These are phyloP conservation scores for Aureobasidium pullulans DNA, from an alignment of 2,329 filamentous ascomycete genomes.

Conservation along the genomic window DNA sequence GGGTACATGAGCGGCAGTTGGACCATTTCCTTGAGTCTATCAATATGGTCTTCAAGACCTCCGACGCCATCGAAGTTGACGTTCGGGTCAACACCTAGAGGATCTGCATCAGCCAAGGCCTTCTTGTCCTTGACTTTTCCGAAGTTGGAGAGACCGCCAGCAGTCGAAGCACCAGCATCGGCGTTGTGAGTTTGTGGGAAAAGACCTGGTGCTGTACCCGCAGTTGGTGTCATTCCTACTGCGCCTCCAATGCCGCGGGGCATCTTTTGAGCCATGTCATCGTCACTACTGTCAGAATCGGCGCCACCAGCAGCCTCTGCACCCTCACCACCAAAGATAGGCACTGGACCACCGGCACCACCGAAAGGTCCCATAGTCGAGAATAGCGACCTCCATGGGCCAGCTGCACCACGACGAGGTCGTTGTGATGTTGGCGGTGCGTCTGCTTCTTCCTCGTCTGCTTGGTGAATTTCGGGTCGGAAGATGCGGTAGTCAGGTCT, in stretches of 20 bases:
- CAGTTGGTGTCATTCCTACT: constrained; percentile 56
- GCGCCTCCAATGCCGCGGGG: constrained; percentile 49
- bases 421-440: constrained; percentile 56
- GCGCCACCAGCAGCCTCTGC: constrained; percentile 67
- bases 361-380: constrained; percentile 91
- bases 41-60: constrained; percentile 86
- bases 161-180: constrained; percentile 46
- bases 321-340: constrained; percentile 67
- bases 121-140: constrained; percentile 93
- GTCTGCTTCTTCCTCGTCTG: constrained; percentile 62
- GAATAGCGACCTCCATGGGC: constrained; percentile 70
- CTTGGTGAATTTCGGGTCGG: constrained; percentile 61
- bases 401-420: constrained; percentile 47
- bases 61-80: constrained; percentile 94
- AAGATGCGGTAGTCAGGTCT: constrained; percentile 82
- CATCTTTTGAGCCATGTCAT: constrained; percentile 67
- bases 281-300: constrained; percentile 95
- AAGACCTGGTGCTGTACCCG: constrained; percentile 43
- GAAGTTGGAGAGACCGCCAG: constrained; percentile 65
- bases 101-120: constrained; percentile 85
- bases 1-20: constrained; percentile 89
- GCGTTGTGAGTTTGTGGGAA: constrained; percentile 52
- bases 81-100: constrained; percentile 82
- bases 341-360: constrained; percentile 65
- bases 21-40: constrained; percentile 98